Evolutionary conservation across 345 rosid species (phyloP), one percentile per base, ranked within the genome.

Genomic region (Syzygium jambos): DNA sequence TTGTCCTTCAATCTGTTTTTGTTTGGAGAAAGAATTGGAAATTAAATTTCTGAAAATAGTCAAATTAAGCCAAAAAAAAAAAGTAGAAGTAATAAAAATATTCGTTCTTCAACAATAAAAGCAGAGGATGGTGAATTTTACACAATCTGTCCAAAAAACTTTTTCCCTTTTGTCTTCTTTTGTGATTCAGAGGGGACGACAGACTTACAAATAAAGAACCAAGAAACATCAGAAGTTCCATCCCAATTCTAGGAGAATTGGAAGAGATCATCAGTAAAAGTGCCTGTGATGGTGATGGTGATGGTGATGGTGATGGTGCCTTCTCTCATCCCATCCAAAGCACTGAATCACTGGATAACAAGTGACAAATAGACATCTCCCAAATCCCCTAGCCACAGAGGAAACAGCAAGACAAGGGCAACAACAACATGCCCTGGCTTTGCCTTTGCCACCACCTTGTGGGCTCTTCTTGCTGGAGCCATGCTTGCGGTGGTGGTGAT

Each of bases 261-360:
- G 82, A 38, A 73, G 38, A 73, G 29, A 4, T 34, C 30, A 88
- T 89, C 88, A 92, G 88, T 91, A 89, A 84, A 94, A 94, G 90
- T 92, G 97, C 78, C 80, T 91, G 85, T 87, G 93, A 63, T 93
- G 93, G 78, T 92, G 93, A 63, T 87, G 94, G 86, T 92, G 93
- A 63, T 87, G 94, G n/a, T n/a, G n/a, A n/a, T n/a, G n/a, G n/a
- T n/a, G n/a, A n/a, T n/a, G n/a, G 86, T 92, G 97, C 86, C 91
- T 90, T 30, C 89, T 83, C 16, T 93, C 94, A 85, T 95, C 95
- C 51, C 89, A 90, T 15, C 95, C 95, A 86, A 90, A 90, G 90
- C 95, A 93, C 11, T 92, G 95, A 22, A 95, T 85, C 78, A 92
- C 85, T 15, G 96, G 96, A 88, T 86, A 93, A 78, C 93, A 92